Base-by-base conservation (phyloP, 2,329 filamentous ascomycete genomes). In the Knufia fluminis region DNA sequence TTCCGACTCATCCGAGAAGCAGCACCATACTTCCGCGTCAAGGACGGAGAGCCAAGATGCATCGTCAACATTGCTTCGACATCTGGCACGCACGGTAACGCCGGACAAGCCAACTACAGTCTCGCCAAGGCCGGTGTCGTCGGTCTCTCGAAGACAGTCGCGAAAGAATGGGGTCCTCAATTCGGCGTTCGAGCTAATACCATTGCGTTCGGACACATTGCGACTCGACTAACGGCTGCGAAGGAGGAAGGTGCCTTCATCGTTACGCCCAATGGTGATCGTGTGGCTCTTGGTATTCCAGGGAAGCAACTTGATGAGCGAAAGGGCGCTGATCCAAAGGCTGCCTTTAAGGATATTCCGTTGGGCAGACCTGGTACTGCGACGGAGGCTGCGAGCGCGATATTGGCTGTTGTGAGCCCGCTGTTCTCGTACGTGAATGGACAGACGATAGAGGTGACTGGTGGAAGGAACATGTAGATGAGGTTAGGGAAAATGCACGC, bases 31-130 rank as follows among this genome's bases (percentile, higher is more conserved):
- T 94, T 95, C 74, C 82, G 89, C 35, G 85, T 94, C 55, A 85
- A 82, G 58, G 89, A 94, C 66, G 82, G 85, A 61, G 85, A 85
- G 64, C 78, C 83, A 3, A 78, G 89, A 49, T 82, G 78, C 64
- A 81, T 94, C 59, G 78, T 94, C 70, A 94, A 92, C 66, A 86
- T 95, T 65, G 85, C 80, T 49, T 86, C 80, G 47, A 94, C 88
- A 1, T 86, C 79, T 26, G 88, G 89, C 47, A 72, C 92, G 10
- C 80, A 94, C 66, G 89, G 89, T 49, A 94, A 94, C 63, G 85
- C 87, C 6, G 88, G 88, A n/a, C 88, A 94, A 73, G 80, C 84
- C 59, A 95, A 94, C 74, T 94, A 94, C 67, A 78, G 84, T 31
- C 72, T 90, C 42, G 89, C 86, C 48, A 94, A 94, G 72, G 85